phyloP scores from a whole-genome alignment of 495 filamentous ascomycete species.

The Aspergillus saccharolyticus region DNA sequence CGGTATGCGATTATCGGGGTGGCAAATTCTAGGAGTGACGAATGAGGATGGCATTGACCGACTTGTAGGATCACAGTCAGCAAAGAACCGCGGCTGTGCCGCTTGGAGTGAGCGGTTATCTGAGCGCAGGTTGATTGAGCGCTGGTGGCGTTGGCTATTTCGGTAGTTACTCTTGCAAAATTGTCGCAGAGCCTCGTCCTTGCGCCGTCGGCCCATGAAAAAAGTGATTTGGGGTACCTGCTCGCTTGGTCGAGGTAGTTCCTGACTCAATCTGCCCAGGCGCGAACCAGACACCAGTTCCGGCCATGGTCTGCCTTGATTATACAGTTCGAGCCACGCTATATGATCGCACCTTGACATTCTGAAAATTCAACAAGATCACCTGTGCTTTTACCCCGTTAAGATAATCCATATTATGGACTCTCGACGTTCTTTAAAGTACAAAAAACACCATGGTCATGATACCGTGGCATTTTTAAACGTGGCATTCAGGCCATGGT shows the following conservation, averaged over 20 bases:
- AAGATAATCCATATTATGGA: too few species aligned
- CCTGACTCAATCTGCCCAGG: not conserved
- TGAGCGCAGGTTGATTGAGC: constrained; percentile 6
- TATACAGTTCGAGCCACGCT: constrained; percentile 2
- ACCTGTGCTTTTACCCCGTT: too few species aligned
- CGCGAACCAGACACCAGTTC: constrained; percentile 1
- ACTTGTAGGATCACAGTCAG: constrained; percentile 8
- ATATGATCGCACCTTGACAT: constrained; percentile 7
- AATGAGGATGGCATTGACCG: not conserved
- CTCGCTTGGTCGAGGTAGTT: constrained; percentile 5
- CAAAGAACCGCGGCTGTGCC: constrained; percentile 9
- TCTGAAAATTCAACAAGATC: not conserved
- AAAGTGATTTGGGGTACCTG: constrained; percentile 10
- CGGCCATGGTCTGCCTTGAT: not conserved
- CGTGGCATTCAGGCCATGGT: too few species aligned
- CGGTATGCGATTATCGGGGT: constrained; percentile 1
- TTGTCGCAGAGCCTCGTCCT: constrained; percentile 10
- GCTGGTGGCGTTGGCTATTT: not conserved
- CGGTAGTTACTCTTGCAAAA: constrained; percentile 12
- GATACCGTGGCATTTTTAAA: too few species aligned
- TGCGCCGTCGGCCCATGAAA: constrained; percentile 9
- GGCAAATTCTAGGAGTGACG: constrained; percentile 1
- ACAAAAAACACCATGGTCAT: too few species aligned
- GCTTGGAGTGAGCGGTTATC: constrained; percentile 11
- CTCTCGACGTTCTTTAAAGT: too few species aligned